Base-by-base conservation (phyloP, 2,329 filamentous ascomycete genomes). In the Penicillium sp. region DNA sequence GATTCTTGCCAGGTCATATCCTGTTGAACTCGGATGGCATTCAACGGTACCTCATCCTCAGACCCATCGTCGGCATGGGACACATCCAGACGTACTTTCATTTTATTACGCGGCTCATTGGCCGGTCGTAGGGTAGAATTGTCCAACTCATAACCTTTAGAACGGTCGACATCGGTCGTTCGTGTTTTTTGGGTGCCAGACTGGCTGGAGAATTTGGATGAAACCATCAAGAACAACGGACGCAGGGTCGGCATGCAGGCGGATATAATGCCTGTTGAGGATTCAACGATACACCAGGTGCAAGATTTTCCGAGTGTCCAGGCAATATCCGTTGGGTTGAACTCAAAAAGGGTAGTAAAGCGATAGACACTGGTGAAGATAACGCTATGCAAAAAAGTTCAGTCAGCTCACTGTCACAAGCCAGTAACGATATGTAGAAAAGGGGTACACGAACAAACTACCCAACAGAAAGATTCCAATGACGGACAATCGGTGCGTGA, bases 271-370 rank as follows among this genome's bases (percentile, higher is more conserved):
- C 61, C 60, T 13, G 78, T 76, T 0, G 79, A 73, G 68, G 80
- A 77, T 63, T 83, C 81, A 59, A 82, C 78, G 5, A 73, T 73
- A 7, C 79, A 80, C 81, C 80, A 83, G 53, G 75, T 78, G 5
- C 78, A 75, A 0, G 78, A 75, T 1, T 75, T 76, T 0, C 78
- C 78, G 9, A 82, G 71, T 0, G 79, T 79, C 65, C 81, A 82
- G n/a, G 74, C 72, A 4, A 78, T 77, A 53, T 82, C 79, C 9
- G 50, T 48, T 38, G 56, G 49, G 15, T 61, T 62, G 66, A 81
- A 81, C 19, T 75, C 73, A 59, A 82, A 81, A 29, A 82, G 75
- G 6, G 80, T 75, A 37, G 68, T 75, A 54, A 78, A 80, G 57
- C 79, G 79, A 67, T 82, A 82, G 6, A 75, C 75, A 1, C 79